Percentiles rank a stretch among this genome's conserved stretches.
phyloP scores from a whole-genome alignment of 495 filamentous ascomycete genomes.

The Tetracladium marchalianum region DNA sequence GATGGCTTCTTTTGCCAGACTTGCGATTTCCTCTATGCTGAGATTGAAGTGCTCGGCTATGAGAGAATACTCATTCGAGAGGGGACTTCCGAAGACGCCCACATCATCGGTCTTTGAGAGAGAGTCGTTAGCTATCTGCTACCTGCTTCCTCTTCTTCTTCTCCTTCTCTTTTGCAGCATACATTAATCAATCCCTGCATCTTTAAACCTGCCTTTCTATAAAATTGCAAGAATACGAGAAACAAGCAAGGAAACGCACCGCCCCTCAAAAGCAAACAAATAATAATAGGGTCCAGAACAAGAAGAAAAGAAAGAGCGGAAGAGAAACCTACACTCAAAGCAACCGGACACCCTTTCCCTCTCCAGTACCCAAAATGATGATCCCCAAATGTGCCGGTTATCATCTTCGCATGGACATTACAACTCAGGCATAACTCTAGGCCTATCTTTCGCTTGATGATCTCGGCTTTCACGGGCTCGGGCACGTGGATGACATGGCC shows the following conservation, averaged over 20 bases:
- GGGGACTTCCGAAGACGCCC: conserved; percentile 65
- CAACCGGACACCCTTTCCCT: conserved; percentile 38
- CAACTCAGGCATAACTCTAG: conserved; percentile 74
- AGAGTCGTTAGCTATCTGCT: conserved; percentile 3
- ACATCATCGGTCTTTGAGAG: conserved; percentile 75
- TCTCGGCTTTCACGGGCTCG: conserved; percentile 42
- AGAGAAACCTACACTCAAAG: conserved; percentile 44
- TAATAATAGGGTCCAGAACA: neutral
- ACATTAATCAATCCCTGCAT: no score
- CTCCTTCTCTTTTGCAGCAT: neutral
- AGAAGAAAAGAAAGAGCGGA: conserved; percentile 7
- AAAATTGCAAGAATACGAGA: no score
- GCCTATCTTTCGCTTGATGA: conserved; percentile 42
- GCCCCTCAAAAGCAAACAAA: neutral
- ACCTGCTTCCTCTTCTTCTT: no score
- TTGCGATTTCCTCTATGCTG: conserved; percentile 39
- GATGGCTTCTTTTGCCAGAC: conserved; percentile 44
- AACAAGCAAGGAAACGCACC: no score
- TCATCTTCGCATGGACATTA: conserved; percentile 71
- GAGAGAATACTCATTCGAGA: conserved; percentile 74
- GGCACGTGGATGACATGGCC: conserved; percentile 74
- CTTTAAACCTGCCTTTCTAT: no score
- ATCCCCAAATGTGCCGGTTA: conserved; percentile 50
- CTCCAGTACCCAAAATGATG: conserved; percentile 71
- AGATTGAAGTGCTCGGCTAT: conserved; percentile 63